Conservation (phyloP, 345 rosid genomes). For the Gossypium longicalyx region DNA sequence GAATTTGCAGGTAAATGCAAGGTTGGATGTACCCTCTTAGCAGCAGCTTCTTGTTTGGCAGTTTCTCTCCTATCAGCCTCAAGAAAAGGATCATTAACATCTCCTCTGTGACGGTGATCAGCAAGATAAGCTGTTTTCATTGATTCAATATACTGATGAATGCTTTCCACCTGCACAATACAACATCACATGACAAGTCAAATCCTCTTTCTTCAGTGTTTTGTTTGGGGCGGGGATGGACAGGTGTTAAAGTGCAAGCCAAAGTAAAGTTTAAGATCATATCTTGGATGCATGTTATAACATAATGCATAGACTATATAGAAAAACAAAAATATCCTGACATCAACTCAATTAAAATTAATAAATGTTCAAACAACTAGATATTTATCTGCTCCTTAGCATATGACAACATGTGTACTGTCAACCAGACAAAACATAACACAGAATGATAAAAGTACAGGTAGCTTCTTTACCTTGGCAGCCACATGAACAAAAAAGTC, state of each 20-base stretch:
- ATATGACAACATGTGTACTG: background rate
- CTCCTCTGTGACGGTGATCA: slow-evolving; percentile 84
- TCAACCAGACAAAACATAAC: background rate
- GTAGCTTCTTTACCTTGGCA: slow-evolving; percentile 64
- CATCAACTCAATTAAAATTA: background rate
- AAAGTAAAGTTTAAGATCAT: slow-evolving; percentile 5
- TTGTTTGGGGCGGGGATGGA: background rate
- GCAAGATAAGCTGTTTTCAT: slow-evolving; percentile 84
- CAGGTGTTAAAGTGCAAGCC: background rate
- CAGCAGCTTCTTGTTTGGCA: slow-evolving; percentile 96
- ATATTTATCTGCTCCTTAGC: background rate
- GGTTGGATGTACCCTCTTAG: slow-evolving; percentile 93
- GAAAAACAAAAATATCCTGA: background rate
- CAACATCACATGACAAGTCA: background rate
- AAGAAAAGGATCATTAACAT: slow-evolving; percentile 76
- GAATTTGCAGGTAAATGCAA: slow-evolving; percentile 72
- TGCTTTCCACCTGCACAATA: slow-evolving; percentile 67
- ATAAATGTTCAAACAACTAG: background rate
- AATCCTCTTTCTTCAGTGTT: background rate
- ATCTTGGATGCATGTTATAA: background rate
- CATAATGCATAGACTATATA: background rate
- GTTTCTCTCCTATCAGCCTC: slow-evolving; percentile 96
- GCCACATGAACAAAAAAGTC: slow-evolving; percentile 93
- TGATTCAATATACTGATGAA: slow-evolving; percentile 86
- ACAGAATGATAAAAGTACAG: background rate